Conservation (phyloP, 2,329 filamentous ascomycete species). For the Clonostachys sp. region DNA sequence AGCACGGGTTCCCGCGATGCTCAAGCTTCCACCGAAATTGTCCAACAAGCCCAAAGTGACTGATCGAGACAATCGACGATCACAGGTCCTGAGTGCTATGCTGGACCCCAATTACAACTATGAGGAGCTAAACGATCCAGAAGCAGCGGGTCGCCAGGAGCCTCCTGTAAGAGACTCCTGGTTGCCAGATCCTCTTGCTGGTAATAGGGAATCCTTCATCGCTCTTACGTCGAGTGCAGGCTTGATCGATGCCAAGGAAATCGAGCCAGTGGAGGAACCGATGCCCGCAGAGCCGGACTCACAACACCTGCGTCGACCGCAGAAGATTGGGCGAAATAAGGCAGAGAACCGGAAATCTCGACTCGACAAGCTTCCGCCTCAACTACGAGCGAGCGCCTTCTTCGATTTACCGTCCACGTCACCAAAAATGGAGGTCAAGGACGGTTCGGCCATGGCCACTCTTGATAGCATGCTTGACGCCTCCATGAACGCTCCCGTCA, state of each 20-base stretch:
- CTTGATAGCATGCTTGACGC: constrained; percentile 91
- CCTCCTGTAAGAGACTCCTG: constrained; percentile 24
- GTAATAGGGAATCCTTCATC: constrained; percentile 26
- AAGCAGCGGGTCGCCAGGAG: constrained; percentile 12
- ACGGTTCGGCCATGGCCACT: constrained; percentile 81
- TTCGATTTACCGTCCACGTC: constrained; percentile 67
- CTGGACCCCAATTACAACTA: constrained; percentile 15
- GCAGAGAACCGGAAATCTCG: constrained; percentile 23
- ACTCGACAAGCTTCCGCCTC: constrained; percentile 59
- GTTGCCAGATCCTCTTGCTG: constrained; percentile 41
- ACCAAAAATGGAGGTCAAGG: constrained; percentile 54
- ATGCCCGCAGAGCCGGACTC: constrained; percentile 2
- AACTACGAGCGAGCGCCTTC: constrained; percentile 85
- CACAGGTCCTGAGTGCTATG: constrained; percentile 66
- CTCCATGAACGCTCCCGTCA: constrained; percentile 81
- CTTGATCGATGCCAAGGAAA: constrained; percentile 2
- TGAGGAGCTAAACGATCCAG: neutral
- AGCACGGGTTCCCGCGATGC: constrained; percentile 86
- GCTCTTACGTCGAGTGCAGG: constrained; percentile 12
- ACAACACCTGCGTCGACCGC: constrained; percentile 22
- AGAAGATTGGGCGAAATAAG: constrained; percentile 21
- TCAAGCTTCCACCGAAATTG: constrained; percentile 85
- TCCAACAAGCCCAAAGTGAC: constrained; percentile 66
- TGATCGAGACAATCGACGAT: constrained; percentile 65
- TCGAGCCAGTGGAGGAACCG: constrained; percentile 3